Percentiles rank a stretch among this genome's conserved stretches.
Conservation (phyloP, 2,329 filamentous ascomycete species). For the Colletotrichum sp. region DNA sequence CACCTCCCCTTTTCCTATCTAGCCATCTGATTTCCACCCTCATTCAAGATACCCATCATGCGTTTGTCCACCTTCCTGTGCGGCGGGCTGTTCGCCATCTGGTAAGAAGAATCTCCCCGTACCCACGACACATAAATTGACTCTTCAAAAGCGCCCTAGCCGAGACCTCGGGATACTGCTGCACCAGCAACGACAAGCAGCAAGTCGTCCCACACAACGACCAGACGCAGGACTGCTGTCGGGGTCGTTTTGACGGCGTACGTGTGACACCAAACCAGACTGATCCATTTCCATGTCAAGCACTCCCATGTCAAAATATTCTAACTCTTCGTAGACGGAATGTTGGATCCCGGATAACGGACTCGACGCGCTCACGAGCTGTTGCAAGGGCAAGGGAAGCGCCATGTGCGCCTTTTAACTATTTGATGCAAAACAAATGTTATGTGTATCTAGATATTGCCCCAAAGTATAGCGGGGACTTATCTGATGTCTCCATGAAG, state of each 20-base stretch:
- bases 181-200: not conserved
- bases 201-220: not conserved
- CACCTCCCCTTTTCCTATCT: not conserved
- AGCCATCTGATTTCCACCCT: not conserved
- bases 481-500: fast-evolving
- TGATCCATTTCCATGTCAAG: not conserved
- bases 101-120: not conserved
- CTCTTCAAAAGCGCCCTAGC: not conserved
- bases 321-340: not conserved
- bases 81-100: not conserved
- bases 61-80: not conserved
- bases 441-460: not conserved
- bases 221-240: not conserved
- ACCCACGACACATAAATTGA: not conserved
- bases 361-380: not conserved
- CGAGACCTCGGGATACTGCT: not conserved
- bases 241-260: not conserved
- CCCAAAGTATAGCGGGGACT: not conserved
- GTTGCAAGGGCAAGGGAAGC: not conserved
- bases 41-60: not conserved
- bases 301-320: not conserved
- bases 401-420: not conserved
- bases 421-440: too few relatives aligned
- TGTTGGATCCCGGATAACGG: not conserved
- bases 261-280: fast-evolving